Evolutionary conservation across 306 rosid genomes (phyloP), one percentile per base, ranked within the genome.

Genomic region (Corylus americana): DNA sequence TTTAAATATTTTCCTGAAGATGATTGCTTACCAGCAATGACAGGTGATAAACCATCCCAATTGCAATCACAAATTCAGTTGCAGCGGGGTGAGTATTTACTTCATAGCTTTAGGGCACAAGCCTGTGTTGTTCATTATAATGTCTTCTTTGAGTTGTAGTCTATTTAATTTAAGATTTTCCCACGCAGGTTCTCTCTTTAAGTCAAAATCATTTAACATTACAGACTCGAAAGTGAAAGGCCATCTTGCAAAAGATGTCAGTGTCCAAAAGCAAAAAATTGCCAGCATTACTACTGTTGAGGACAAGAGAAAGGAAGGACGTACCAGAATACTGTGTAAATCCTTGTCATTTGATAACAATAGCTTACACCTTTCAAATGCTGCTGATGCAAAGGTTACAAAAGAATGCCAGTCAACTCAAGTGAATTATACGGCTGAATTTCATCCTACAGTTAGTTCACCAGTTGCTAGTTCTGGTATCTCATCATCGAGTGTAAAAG

Each of bases 131-230:
- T 75, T 48, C 50, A 25, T 64, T 12, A 48, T 53, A 63, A 63
- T 22, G 35, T 63, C 31, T 18, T 76, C 59, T 35, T 7, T 35
- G 35, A 64, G 39, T 48, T 64, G 47, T 64, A 47, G 54, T 53
- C 4, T n/a, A 29, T 17, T 49, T 25, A 61, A 61, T 61, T 12
- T 61, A 27, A 27, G 31, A 12, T 27, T 61, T 61, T 42, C 45
- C 45, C 45, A 42, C 2, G 49, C 79, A 64, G 81, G 77, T 35
- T 17, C 81, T 49, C 61, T 71, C 7, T 39, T 49, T 53, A 71
- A 75, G 74, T 71, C 83, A 22, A 77, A 74, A 54, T 85, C 80
- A 76, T 63, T 78, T 47, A 55, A 64, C 37, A 7, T 3, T 48
- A 71, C 17, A 6, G 49, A 55, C 61, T 25, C 74, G 8, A 78